phyloP scores from a whole-genome alignment of 1,139 yeast genomes.

The Entelexis paramagnoliae region DNA sequence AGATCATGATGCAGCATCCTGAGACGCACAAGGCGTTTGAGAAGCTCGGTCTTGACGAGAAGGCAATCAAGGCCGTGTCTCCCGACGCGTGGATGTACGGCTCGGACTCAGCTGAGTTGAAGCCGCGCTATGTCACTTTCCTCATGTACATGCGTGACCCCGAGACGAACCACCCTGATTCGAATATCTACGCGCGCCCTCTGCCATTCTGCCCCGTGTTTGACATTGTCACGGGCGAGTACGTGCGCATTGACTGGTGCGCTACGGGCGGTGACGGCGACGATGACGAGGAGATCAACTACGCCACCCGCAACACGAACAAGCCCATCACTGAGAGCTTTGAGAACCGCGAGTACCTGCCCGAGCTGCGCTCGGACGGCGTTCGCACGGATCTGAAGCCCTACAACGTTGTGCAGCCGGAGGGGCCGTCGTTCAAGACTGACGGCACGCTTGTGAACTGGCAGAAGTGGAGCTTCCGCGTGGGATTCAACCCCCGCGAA shows the following conservation, averaged over 20 bases:
- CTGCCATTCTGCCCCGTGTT: constrained; percentile 74
- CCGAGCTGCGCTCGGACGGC: constrained; percentile 39
- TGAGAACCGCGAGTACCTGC: constrained; percentile 41
- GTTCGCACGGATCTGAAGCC: constrained; percentile 55
- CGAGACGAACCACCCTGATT: constrained; percentile 60
- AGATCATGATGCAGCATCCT: constrained; percentile 46
- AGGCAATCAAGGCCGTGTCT: constrained; percentile 47
- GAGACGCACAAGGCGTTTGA: constrained; percentile 45
- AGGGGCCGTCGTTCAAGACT: constrained; percentile 69
- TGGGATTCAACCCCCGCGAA: constrained; percentile 66
- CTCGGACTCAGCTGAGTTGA: constrained; percentile 56
- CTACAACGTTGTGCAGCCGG: constrained; percentile 66
- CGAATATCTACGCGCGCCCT: constrained; percentile 79
- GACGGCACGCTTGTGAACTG: constrained; percentile 56
- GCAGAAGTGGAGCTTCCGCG: constrained; percentile 89
- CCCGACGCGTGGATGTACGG: constrained; percentile 93
- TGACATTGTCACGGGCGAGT: constrained; percentile 53
- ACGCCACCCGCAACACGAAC: constrained; percentile 44
- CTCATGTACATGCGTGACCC: constrained; percentile 54
- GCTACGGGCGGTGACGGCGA: constrained; percentile 55
- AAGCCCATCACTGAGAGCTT: constrained; percentile 59
- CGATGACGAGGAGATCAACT: constrained; percentile 31
- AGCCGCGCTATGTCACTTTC: constrained; percentile 60
- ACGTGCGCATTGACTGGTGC: constrained; percentile 66
- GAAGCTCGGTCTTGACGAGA: constrained; percentile 48